Evolutionary conservation across 2,329 filamentous ascomycete genomes (phyloP).

Genomic region (Fonsecaea monophora): DNA sequence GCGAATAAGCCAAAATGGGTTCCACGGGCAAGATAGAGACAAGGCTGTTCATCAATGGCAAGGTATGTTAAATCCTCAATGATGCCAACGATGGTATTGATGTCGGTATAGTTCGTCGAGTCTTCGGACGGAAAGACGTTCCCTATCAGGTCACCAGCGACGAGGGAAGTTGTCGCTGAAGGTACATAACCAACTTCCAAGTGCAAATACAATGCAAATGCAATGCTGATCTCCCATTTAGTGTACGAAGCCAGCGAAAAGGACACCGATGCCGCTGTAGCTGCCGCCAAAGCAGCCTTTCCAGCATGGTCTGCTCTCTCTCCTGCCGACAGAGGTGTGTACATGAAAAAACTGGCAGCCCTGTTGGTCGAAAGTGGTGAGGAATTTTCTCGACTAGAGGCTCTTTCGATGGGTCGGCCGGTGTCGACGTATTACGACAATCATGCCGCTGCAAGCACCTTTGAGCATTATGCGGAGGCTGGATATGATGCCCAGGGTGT

Average conservation of each 20-base stretch:
- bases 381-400: constrained; percentile 47
- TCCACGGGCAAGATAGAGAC: constrained; percentile 42
- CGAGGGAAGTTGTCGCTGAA: constrained; percentile 42
- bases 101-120: constrained; percentile 40
- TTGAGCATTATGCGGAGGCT: constrained; percentile 34
- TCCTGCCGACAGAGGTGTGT: constrained; percentile 43
- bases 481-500: constrained; percentile 39
- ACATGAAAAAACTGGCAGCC: constrained; percentile 45
- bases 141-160: constrained; percentile 44
- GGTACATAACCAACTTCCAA: constrained; percentile 30
- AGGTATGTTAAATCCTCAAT: constrained; percentile 36
- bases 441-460: constrained; percentile 26
- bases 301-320: constrained; percentile 49
- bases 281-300: constrained; percentile 48
- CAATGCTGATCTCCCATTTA: constrained; percentile 24
- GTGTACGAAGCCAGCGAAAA: constrained; percentile 45
- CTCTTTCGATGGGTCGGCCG: constrained; percentile 47
- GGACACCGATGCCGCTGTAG: constrained; percentile 48
- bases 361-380: constrained; percentile 43
- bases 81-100: background rate
- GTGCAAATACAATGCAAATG: background rate
- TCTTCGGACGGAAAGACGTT: constrained; percentile 44
- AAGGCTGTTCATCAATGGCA: constrained; percentile 46
- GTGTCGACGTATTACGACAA: constrained; percentile 31
- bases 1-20: constrained; percentile 20